Evolutionary conservation across 2,329 filamentous ascomycete genomes (phyloP).

Genomic region (Xylariaceae sp.): DNA sequence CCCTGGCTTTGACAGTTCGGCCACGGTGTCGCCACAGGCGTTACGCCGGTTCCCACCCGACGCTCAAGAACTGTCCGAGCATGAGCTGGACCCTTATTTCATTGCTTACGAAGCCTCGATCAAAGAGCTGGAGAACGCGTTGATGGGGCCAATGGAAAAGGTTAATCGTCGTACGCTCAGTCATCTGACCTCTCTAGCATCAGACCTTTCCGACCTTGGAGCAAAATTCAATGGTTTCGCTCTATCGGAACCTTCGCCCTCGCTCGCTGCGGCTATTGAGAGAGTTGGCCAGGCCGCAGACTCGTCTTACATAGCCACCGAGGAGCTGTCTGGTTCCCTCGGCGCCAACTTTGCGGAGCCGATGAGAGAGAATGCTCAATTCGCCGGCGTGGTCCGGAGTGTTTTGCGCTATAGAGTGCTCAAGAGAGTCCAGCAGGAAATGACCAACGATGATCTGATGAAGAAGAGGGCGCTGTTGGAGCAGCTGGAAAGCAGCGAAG

Average conservation of each 20-base stretch:
- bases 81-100: conserved; percentile 94
- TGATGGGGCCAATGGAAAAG: conserved; percentile 93
- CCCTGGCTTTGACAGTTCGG: conserved; percentile 33
- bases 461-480: conserved; percentile 82
- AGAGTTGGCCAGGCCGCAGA: conserved; percentile 91
- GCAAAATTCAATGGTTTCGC: conserved; percentile 98
- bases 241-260: conserved; percentile 82
- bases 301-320: conserved; percentile 90
- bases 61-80: conserved; percentile 69
- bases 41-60: conserved; percentile 80
- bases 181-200: conserved; percentile 75
- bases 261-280: conserved; percentile 88
- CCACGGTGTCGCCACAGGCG: conserved; percentile 46
- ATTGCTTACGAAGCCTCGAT: conserved; percentile 87
- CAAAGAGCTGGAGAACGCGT: conserved; percentile 79
- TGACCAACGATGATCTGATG: conserved; percentile 86
- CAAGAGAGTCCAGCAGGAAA: conserved; percentile 94
- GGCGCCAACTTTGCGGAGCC: conserved; percentile 94
- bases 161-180: conserved; percentile 85
- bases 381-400: conserved; percentile 85
- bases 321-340: conserved; percentile 81
- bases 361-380: conserved; percentile 96
- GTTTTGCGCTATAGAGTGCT: conserved; percentile 86
- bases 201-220: conserved; percentile 87
- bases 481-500: conserved; percentile 86